Percentiles rank a stretch among this genome's conserved stretches.
phyloP scores from a whole-genome alignment of 495 filamentous ascomycete species.

The Penicillium bovifimosum region DNA sequence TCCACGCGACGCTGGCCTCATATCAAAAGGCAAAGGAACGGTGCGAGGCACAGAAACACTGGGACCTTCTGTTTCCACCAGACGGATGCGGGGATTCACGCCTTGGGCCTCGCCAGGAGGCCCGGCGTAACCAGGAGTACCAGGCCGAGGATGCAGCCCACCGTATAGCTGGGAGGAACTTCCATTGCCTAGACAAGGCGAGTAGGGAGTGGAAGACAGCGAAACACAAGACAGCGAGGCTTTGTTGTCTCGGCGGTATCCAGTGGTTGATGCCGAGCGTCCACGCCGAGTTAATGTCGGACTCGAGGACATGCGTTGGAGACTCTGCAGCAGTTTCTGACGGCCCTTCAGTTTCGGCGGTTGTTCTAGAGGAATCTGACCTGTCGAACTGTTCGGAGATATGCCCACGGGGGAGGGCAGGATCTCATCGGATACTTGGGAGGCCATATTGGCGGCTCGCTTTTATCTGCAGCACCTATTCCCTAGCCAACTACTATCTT shows the following conservation, averaged over 20 bases:
- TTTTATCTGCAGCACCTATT: not conserved
- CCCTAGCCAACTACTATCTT: not conserved
- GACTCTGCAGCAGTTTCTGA: conserved; percentile 66
- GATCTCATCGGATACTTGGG: conserved; percentile 24
- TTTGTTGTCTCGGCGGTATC: conserved; percentile 59
- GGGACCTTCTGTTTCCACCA: conserved; percentile 38
- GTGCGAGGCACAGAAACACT: conserved; percentile 29
- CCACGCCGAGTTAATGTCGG: conserved; percentile 64
- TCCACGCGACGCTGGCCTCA: conserved; percentile 47
- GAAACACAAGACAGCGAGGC: conserved; percentile 86
- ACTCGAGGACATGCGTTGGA: conserved; percentile 86
- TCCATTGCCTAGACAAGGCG: conserved; percentile 44
- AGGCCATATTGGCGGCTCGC: conserved; percentile 24
- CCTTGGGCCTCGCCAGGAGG: conserved; percentile 29
- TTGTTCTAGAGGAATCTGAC: conserved; percentile 45
- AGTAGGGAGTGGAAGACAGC: conserved; percentile 57
- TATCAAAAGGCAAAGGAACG: conserved; percentile 60
- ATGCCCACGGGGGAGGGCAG: conserved; percentile 20
- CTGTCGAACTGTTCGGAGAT: conserved; percentile 26
- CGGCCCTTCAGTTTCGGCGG: conserved; percentile 65
- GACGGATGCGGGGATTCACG: conserved; percentile 45
- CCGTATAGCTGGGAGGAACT: conserved; percentile 59
- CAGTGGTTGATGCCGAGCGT: conserved; percentile 46
- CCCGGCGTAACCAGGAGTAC: conserved; percentile 56
- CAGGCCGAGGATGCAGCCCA: conserved; percentile 50